Evolutionary conservation across 176 grass and related monocot genomes (phyloP).

Genomic region (Luzula sylvatica): DNA sequence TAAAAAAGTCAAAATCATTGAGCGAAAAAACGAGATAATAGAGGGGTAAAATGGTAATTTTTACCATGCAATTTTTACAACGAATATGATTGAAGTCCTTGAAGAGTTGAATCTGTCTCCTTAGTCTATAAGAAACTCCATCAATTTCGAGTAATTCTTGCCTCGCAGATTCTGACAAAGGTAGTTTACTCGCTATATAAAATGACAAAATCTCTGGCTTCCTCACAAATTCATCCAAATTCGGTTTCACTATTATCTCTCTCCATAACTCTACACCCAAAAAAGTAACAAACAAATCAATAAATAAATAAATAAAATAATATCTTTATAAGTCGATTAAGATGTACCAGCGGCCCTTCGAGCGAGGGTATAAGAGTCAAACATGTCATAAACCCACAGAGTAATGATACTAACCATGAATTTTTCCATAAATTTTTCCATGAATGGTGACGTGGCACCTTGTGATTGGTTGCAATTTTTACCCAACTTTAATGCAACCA

Average conservation of each 20-base stretch:
- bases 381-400: slow-evolving; percentile 87
- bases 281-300: too few species aligned
- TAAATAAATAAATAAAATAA: too few species aligned
- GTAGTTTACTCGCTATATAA: slow-evolving; percentile 87
- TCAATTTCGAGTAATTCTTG: slow-evolving; percentile 86
- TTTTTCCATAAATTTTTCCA: too few species aligned
- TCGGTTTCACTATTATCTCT: slow-evolving; percentile 55
- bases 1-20: neutral
- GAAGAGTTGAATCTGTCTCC: slow-evolving; percentile 79
- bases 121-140: slow-evolving; percentile 76
- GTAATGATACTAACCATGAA: too few species aligned
- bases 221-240: slow-evolving; percentile 53
- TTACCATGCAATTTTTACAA: slow-evolving; percentile 74
- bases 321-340: too few species aligned
- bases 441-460: too few species aligned
- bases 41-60: neutral
- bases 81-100: slow-evolving; percentile 68
- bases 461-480: too few species aligned
- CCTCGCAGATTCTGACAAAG: slow-evolving; percentile 68
- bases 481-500: too few species aligned
- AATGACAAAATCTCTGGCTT: slow-evolving; percentile 85
- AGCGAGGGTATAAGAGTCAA: slow-evolving; percentile 77
- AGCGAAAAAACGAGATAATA: neutral
- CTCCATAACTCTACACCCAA: slow-evolving; percentile 68
- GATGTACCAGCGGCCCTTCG: slow-evolving; percentile 63